Percentiles rank a stretch among this genome's conserved stretches.
These are phyloP conservation scores for Chaetomium sp. DNA, from an alignment of 2,329 filamentous ascomycete genomes.

Conservation along the genomic window DNA sequence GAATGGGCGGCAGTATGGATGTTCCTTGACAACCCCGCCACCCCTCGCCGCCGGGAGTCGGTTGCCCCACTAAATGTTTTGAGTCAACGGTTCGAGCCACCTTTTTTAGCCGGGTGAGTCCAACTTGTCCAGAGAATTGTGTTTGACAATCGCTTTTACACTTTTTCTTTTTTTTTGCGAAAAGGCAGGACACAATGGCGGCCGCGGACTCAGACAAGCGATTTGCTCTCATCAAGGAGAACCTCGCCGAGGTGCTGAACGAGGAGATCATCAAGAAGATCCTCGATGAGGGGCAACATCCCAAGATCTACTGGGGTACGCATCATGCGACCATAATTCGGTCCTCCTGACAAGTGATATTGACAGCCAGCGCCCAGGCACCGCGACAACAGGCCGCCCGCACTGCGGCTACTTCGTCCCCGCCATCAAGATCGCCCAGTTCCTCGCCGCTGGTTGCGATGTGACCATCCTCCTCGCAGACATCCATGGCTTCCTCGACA, in stretches of 20 bases:
- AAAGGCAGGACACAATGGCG: conserved; percentile 26
- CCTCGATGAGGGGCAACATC: conserved; percentile 67
- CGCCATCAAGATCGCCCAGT: conserved; percentile 85
- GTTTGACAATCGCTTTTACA: neutral
- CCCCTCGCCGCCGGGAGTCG: conserved; percentile 19
- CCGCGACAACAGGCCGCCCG: conserved; percentile 81
- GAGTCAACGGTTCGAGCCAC: conserved; percentile 26
- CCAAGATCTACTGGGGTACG: conserved; percentile 82
- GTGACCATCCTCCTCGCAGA: conserved; percentile 77
- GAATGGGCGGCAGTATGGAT: conserved; percentile 17
- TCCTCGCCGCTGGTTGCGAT: conserved; percentile 81
- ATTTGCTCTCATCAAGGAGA: conserved; percentile 73
- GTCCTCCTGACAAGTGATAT: neutral
- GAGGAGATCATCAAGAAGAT: conserved; percentile 79
- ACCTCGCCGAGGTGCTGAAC: conserved; percentile 80
- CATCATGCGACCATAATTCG: neutral
- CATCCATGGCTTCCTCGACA: conserved; percentile 76
- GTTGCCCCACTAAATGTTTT: conserved; percentile 26
- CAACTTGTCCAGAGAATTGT: neutral
- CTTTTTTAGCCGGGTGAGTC: conserved; percentile 3
- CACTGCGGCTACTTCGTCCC: conserved; percentile 90
- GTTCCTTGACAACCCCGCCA: conserved; percentile 22
- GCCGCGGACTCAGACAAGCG: conserved; percentile 41
- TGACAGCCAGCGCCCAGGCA: conserved; percentile 50
- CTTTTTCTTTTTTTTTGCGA: neutral